phyloP scores from a whole-genome alignment of 179 eudicot genomes.

The Beta corolliflora region DNA sequence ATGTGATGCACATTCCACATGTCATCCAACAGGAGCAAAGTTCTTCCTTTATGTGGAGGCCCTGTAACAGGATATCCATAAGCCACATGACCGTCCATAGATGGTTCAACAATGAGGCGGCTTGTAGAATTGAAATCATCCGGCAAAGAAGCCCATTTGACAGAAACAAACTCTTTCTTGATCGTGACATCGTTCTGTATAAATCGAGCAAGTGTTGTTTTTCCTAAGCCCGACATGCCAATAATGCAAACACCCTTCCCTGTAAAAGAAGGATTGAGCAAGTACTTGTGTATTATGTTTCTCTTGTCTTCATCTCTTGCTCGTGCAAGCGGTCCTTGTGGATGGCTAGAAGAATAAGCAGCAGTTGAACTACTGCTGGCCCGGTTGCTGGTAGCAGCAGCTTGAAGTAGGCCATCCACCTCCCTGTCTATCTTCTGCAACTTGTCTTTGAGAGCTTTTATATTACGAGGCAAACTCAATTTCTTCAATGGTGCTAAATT shows the following conservation, averaged over 20 bases:
- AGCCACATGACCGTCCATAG: background rate
- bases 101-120: background rate
- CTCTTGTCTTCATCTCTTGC: conserved; percentile 6
- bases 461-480: conserved; percentile 14
- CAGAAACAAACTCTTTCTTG: background rate
- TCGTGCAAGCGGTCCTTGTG: background rate
- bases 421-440: background rate
- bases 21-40: background rate
- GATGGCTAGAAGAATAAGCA: background rate
- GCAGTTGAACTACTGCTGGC: background rate
- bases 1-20: background rate
- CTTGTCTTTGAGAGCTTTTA: background rate
- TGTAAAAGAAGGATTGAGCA: background rate
- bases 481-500: background rate
- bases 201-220: conserved; percentile 9
- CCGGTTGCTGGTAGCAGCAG: background rate
- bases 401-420: background rate
- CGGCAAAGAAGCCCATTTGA: background rate
- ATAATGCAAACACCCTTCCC: conserved; percentile 13
- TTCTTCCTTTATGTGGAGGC: background rate
- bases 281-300: background rate
- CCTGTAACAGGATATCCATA: background rate
- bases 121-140: background rate
- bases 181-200: background rate
- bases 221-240: conserved; percentile 20